Percentiles rank a stretch among this genome's conserved stretches.
Conservation (phyloP, 441 rosid genomes). For the Pelargonium myrrhifolium region DNA sequence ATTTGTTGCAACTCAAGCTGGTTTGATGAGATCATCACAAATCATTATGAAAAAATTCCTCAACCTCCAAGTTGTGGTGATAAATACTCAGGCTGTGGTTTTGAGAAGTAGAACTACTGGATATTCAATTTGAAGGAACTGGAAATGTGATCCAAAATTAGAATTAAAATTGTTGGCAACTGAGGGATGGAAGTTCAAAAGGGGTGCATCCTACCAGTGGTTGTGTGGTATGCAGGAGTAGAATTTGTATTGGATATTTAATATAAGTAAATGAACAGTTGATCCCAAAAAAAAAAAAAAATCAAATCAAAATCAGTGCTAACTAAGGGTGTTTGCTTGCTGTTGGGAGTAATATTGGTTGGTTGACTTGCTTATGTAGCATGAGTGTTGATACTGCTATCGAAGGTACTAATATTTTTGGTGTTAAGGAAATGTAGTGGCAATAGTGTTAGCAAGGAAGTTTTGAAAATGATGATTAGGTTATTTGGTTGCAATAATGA, state of each 20-base stretch:
- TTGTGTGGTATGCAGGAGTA: too few species aligned
- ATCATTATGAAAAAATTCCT: not conserved
- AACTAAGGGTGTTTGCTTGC: not conserved
- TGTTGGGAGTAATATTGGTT: too few species aligned
- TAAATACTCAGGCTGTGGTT: not conserved
- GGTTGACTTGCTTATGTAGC: too few species aligned
- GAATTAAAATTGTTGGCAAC: not conserved
- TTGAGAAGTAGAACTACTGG: not conserved
- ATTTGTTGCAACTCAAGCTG: not conserved
- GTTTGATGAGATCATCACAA: not conserved
- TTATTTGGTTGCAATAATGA: too few species aligned
- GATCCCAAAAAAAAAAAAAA: too few species aligned
- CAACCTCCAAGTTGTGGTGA: not conserved
- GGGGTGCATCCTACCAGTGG: not conserved
- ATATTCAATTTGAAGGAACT: not conserved
- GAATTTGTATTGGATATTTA: too few species aligned
- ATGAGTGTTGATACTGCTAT: too few species aligned
- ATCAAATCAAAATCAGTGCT: not conserved
- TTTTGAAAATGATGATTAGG: too few species aligned
- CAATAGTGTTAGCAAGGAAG: too few species aligned
- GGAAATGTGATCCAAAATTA: not conserved
- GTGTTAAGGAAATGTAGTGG: too few species aligned
- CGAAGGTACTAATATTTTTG: too few species aligned
- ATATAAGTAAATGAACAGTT: too few species aligned
- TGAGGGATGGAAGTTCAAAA: slow-evolving; percentile 3